Evolutionary conservation across 1,284 basidiomycete species (phyloP).

Genomic region (Cryptococcus jaspeensis): DNA sequence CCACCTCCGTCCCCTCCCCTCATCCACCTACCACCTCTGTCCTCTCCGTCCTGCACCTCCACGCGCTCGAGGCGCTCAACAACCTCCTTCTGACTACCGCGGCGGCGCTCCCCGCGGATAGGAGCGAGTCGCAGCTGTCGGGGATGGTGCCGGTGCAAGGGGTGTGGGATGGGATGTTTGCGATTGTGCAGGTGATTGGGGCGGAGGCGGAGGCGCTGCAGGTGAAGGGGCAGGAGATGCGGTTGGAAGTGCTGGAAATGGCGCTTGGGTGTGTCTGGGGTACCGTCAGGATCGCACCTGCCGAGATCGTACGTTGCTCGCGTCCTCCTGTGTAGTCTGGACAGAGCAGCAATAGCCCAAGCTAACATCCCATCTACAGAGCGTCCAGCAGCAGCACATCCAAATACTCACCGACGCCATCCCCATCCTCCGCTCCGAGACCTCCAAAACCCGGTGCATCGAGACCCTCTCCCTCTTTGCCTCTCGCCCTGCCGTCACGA

Average conservation of each 20-base stretch:
- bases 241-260: slow-evolving; percentile 49
- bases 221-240: slow-evolving; percentile 48
- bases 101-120: slow-evolving; percentile 49
- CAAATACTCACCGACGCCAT: slow-evolving; percentile 67
- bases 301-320: slow-evolving; percentile 27
- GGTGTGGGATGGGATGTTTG: slow-evolving; percentile 77
- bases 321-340: neutral
- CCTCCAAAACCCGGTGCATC: slow-evolving; percentile 69
- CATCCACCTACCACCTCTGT: slow-evolving; percentile 83
- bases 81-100: slow-evolving; percentile 75
- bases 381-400: slow-evolving; percentile 56
- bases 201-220: slow-evolving; percentile 33
- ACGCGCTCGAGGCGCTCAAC: slow-evolving; percentile 84
- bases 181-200: slow-evolving; percentile 55
- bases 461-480: slow-evolving; percentile 80
- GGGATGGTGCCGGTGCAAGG: slow-evolving; percentile 58
- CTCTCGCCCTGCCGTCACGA: slow-evolving; percentile 60
- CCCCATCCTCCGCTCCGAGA: slow-evolving; percentile 58
- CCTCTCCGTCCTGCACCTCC: slow-evolving; percentile 74
- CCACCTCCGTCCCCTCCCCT: slow-evolving; percentile 60
- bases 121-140: slow-evolving; percentile 15
- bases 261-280: slow-evolving; percentile 52
- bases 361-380: slow-evolving; percentile 43
- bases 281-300: slow-evolving; percentile 42
- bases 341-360: neutral